Evolutionary conservation across 192 early-diverging fungal genomes (phyloP).

Genomic region (Funneliformis mosseae): DNA sequence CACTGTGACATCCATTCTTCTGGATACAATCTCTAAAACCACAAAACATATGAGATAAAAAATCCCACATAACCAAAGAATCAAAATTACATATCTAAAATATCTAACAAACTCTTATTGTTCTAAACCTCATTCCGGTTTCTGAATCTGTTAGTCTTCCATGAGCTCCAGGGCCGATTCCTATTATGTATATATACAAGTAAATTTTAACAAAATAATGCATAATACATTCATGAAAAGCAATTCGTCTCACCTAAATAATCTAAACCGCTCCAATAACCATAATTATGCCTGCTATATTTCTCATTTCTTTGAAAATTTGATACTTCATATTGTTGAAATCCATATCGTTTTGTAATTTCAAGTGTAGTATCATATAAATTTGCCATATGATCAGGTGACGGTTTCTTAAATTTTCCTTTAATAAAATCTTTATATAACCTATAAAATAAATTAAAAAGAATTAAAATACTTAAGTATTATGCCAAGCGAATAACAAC

Average conservation of each 20-base stretch:
- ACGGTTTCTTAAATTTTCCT: slow-evolving; percentile 42
- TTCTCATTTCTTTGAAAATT: slow-evolving; percentile 46
- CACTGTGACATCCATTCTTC: slow-evolving; percentile 54
- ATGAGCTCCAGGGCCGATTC: slow-evolving; percentile 60
- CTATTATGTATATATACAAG: slow-evolving; percentile 18
- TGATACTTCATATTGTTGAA: slow-evolving; percentile 61
- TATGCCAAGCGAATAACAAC: neutral
- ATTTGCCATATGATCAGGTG: slow-evolving; percentile 46
- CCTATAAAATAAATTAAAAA: slow-evolving; percentile 34
- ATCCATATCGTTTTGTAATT: slow-evolving; percentile 44
- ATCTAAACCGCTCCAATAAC: slow-evolving; percentile 59
- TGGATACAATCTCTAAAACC: slow-evolving; percentile 52
- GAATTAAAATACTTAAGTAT: neutral
- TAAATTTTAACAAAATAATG: neutral
- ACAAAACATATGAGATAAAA: neutral
- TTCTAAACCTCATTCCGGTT: slow-evolving; percentile 38
- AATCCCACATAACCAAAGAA: too few relatives aligned
- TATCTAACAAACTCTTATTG: slow-evolving; percentile 47
- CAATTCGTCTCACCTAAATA: slow-evolving; percentile 44
- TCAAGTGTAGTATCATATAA: slow-evolving; percentile 55
- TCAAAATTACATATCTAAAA: neutral
- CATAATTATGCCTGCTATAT: slow-evolving; percentile 56
- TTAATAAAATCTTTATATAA: slow-evolving; percentile 41
- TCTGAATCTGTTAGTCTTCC: slow-evolving; percentile 45
- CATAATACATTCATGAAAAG: too few relatives aligned